Base-by-base conservation (phyloP, 805 yeast species). In the Lipomyces spencermartinsiae region DNA sequence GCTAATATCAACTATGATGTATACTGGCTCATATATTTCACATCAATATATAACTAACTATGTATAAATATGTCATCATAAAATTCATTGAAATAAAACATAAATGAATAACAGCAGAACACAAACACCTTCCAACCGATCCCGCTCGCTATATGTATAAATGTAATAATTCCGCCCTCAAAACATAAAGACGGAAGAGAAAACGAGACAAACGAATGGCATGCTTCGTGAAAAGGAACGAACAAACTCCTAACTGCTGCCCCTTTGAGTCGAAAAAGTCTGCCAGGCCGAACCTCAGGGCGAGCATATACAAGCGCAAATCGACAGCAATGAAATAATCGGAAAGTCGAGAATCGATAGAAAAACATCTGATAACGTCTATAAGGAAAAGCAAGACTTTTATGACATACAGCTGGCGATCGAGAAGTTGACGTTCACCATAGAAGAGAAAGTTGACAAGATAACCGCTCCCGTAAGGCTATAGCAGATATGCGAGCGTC, bases 81-180 rank as follows among this genome's bases (percentile, higher is more conserved):
- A 25, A n/a, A 43, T 43, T 37, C 49, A 43, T 43, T 43, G 19
- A 43, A 16, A 43, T 43, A 43, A 43, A 16, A 43, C 49, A 25
- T 25, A 25, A 43, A n/a, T 7, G 16, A 43, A 6, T 6, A 43
- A n/a, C 2, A 43, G 3, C 16, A 43, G 49, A 43, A 43, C 49
- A 43, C 22, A 43, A n/a, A n/a, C 22, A 43, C 49, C 49, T 39
- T 43, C 49, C 49, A 43, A 43, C 49, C 49, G 49, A 43, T 43
- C 49, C 22, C 22, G 8, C 49, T 43, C 49, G n/a, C 22, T 16
- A 43, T 43, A 43, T 43, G 49, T 43, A 43, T n/a, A 43, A 5
- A 43, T n/a, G 49, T 43, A 43, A 43, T 43, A n/a, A 43, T 12
- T n/a, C 49, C 22, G 25, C 49, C 2, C 22, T 16, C 22, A 6